Evolutionary conservation across 305 asterid species (phyloP).

Genomic region (Rubia occidens): DNA sequence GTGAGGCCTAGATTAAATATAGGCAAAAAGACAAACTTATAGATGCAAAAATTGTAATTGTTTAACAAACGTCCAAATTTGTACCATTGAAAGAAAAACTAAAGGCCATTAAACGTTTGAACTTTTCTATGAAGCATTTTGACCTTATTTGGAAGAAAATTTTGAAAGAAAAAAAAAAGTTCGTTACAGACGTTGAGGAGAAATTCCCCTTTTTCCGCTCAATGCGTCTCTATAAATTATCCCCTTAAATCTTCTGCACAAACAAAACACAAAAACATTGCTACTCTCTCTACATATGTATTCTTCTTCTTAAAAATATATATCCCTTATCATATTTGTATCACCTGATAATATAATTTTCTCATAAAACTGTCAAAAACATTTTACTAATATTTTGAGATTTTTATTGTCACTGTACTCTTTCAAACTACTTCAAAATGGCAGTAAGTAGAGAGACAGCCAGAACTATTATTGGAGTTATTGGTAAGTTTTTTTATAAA

Average conservation of each 20-base stretch:
- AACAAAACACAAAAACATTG: constrained; percentile 1
- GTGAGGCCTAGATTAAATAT: not conserved
- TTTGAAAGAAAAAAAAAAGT: not conserved
- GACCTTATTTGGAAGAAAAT: not conserved
- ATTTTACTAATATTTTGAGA: not conserved
- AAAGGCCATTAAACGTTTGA: not conserved
- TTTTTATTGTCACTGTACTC: not conserved
- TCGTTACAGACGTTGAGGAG: not conserved
- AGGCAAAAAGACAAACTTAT: not conserved
- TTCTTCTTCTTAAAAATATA: not conserved
- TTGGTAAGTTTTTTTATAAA: constrained; percentile 33
- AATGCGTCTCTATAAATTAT: not conserved
- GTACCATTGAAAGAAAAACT: not conserved
- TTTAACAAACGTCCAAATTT: not conserved
- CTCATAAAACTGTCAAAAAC: not conserved
- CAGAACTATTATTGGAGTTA: constrained; percentile 44
- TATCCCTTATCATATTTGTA: not conserved
- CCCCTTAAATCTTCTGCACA: not conserved
- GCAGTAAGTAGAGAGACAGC: constrained; percentile 13
- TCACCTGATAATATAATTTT: not conserved
- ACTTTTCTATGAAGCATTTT: not conserved
- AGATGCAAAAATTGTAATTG: not conserved
- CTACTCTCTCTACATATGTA: not conserved
- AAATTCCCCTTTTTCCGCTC: not conserved
- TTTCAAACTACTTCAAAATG: constrained; percentile 15